phyloP scores from a whole-genome alignment of 2,329 filamentous ascomycete genomes.

The Botrytis paeoniae region DNA sequence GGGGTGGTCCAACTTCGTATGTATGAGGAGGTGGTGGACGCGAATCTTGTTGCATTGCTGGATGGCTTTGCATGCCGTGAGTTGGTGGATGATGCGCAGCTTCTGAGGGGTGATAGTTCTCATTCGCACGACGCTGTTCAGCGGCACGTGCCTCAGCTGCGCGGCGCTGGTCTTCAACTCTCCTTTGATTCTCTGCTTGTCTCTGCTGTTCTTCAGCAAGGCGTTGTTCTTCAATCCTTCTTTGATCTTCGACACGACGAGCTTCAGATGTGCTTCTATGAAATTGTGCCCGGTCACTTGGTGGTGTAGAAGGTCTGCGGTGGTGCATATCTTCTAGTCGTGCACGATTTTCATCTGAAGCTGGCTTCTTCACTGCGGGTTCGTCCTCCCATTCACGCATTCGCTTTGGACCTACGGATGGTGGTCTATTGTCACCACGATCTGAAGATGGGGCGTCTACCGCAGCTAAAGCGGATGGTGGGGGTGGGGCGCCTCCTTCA shows the following conservation, averaged over 20 bases:
- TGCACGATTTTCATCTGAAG: constrained; percentile 82
- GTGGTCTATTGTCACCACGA: constrained; percentile 69
- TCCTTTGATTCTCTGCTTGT: constrained; percentile 41
- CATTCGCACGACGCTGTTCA: constrained; percentile 66
- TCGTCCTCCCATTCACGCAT: constrained; percentile 93
- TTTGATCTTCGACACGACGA: constrained; percentile 59
- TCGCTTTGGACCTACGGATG: constrained; percentile 78
- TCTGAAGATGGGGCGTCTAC: constrained; percentile 64
- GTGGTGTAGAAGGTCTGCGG: constrained; percentile 74
- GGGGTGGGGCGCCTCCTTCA: constrained; percentile 62
- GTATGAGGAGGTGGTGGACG: constrained; percentile 49
- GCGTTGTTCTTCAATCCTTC: constrained; percentile 61
- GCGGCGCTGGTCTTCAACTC: constrained; percentile 56
- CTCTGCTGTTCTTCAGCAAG: constrained; percentile 30
- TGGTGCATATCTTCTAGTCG: constrained; percentile 81
- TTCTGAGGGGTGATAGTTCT: constrained; percentile 88
- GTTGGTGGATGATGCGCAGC: constrained; percentile 79
- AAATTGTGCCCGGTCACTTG: constrained; percentile 55
- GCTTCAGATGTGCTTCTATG: constrained; percentile 76
- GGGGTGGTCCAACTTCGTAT: constrained; percentile 47
- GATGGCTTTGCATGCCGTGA: constrained; percentile 53
- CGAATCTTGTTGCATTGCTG: constrained; percentile 59
- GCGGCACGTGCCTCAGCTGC: constrained; percentile 56
- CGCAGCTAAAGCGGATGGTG: constrained; percentile 62
- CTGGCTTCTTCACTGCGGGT: constrained; percentile 71